Conservation (phyloP, 2,329 filamentous ascomycete species). For the Clonostachys rhizophaga region DNA sequence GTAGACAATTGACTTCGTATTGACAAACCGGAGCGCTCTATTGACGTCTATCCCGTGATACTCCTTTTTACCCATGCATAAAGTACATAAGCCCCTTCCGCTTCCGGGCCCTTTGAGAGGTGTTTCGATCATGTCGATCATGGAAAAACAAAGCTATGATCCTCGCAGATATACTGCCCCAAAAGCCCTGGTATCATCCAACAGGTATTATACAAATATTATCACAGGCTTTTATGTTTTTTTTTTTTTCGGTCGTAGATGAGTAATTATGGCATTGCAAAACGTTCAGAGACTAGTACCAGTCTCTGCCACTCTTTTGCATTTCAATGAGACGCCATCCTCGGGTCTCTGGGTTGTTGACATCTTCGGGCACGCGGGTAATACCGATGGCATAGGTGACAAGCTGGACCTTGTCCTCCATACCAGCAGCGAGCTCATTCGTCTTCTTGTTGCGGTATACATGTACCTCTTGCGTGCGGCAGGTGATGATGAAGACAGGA, state of each 20-base stretch:
- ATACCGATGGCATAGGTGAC: constrained; percentile 98
- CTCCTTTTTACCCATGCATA: not conserved
- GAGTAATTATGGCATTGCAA: too few relatives aligned
- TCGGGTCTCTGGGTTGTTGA: constrained; percentile 92
- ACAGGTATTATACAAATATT: too few relatives aligned
- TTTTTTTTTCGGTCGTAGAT: too few relatives aligned
- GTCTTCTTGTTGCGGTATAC: constrained; percentile 93
- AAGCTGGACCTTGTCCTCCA: constrained; percentile 98
- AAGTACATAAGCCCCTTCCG: not conserved
- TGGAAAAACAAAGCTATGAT: too few relatives aligned
- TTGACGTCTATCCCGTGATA: not conserved
- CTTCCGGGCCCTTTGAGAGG: not conserved
- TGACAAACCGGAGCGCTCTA: not conserved
- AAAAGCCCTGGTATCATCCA: too few relatives aligned
- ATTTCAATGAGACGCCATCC: constrained; percentile 98
- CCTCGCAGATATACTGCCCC: too few relatives aligned
- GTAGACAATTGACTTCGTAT: not conserved
- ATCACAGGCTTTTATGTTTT: too few relatives aligned
- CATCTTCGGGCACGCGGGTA: constrained; percentile 88
- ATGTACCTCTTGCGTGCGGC: constrained; percentile 94
- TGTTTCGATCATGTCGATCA: too few relatives aligned
- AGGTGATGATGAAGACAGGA: constrained; percentile 95
- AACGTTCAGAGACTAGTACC: constrained; percentile 13
- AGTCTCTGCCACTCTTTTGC: constrained; percentile 96
- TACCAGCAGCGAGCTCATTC: constrained; percentile 84